These are phyloP conservation scores for Fomes fomentarius DNA, from an alignment of 1,284 basidiomycete species.

Conservation along the genomic window DNA sequence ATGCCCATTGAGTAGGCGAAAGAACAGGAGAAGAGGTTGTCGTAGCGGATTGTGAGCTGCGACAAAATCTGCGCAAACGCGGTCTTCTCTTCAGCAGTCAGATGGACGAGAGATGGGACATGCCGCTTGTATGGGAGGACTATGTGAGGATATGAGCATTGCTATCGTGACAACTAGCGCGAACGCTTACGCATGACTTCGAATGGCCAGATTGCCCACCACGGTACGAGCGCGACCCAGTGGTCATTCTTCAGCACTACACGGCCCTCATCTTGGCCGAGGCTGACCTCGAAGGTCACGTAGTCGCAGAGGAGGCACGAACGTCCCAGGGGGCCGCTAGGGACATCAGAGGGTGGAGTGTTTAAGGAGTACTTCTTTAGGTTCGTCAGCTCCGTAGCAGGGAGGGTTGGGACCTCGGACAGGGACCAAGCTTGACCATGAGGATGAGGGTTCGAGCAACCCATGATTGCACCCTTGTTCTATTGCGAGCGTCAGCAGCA, in stretches of 20 bases:
- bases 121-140: constrained; percentile 83
- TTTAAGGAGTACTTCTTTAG: constrained; percentile 58
- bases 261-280: constrained; percentile 52
- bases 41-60: constrained; percentile 75
- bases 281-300: constrained; percentile 67
- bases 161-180: neutral
- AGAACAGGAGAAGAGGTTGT: constrained; percentile 84
- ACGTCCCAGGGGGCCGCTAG: constrained; percentile 58
- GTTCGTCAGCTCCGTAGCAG: constrained; percentile 65
- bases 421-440: constrained; percentile 93
- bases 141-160: constrained; percentile 31
- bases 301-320: constrained; percentile 89
- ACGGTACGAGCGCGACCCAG: constrained; percentile 90
- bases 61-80: constrained; percentile 72
- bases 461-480: constrained; percentile 97
- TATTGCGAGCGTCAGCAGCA: constrained; percentile 34
- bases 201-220: constrained; percentile 97
- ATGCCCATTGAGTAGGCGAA: constrained; percentile 99
- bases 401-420: constrained; percentile 74
- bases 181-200: constrained; percentile 72
- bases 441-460: constrained; percentile 94
- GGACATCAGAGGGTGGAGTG: constrained; percentile 45
- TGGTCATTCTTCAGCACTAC: constrained; percentile 78
- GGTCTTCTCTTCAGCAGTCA: constrained; percentile 62
- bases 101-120: constrained; percentile 67